phyloP scores from a whole-genome alignment of 2,329 filamentous ascomycete species.

The Hypoxylon sp. region DNA sequence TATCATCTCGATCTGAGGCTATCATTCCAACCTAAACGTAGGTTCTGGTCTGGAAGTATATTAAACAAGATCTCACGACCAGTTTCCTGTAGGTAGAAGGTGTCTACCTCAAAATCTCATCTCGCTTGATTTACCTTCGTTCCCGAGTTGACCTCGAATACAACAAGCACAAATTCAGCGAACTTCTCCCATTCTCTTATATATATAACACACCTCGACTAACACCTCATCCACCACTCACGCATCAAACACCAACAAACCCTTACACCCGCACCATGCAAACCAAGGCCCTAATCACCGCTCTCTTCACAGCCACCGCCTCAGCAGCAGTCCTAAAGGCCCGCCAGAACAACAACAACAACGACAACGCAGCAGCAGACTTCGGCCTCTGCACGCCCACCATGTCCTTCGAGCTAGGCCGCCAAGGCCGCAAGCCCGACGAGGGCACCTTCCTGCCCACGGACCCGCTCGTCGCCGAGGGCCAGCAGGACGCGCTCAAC shows the following conservation, averaged over 20 bases:
- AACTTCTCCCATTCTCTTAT: constrained; percentile 39
- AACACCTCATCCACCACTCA: constrained; percentile 8
- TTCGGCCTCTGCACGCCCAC: constrained; percentile 64
- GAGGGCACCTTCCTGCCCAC: constrained; percentile 71
- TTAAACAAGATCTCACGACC: background rate
- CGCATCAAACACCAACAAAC: background rate
- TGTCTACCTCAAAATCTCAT: background rate
- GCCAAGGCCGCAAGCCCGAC: constrained; percentile 60
- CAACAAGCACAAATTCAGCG: constrained; percentile 36
- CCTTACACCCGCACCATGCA: constrained; percentile 2
- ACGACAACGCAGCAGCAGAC: constrained; percentile 54
- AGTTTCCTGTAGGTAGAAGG: background rate
- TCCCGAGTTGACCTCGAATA: constrained; percentile 42
- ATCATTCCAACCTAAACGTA: constrained; percentile 1
- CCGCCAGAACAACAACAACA: constrained; percentile 12
- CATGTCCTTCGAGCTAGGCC: constrained; percentile 69
- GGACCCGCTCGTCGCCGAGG: constrained; percentile 66
- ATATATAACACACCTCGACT: constrained; percentile 23
- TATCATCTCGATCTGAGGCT: background rate
- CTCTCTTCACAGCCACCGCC: constrained; percentile 1
- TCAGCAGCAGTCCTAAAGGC: background rate
- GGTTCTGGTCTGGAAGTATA: background rate
- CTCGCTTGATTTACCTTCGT: constrained; percentile 23
- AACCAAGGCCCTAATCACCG: constrained; percentile 2
- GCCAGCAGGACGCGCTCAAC: constrained; percentile 69